Base-by-base conservation (phyloP, 768 basidiomycete species). In the Candolleomyces efflorescens region DNA sequence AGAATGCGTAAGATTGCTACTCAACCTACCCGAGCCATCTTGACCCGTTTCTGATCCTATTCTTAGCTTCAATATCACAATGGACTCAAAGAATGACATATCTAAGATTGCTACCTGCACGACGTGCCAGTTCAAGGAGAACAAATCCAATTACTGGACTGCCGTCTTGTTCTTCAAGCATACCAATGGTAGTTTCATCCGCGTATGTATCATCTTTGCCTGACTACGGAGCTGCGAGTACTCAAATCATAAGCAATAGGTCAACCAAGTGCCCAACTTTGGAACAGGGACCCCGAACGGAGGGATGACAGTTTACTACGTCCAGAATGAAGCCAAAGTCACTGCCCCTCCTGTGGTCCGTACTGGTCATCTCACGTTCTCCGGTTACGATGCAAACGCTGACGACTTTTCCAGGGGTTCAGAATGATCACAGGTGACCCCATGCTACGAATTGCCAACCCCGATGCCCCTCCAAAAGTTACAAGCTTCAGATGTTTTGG, bases 141-240 rank as follows among this genome's bases (percentile, higher is more conserved):
- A 60, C 38, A 55, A 51, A 18, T 60, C 59, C 26, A 60, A 60
- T 43, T 60, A 60, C 43, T 60, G 59, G 59, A 60, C 59, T n/a
- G 59, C 59, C 6, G 59, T 60, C 22, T 23, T 60, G 36, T 60
- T 56, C 27, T 60, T 60, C 50, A 60, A 60, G 48, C 54, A 60
- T 36, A 37, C 18, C 7, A 60, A 60, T 26, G 59, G 59, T 3
- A 56, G 55, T 38, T 60, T 26, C 37, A 56, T 46, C 20, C 23
- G 59, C 27, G 59, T 60, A 56, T 13, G 36, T 23, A 1, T 13
- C 11, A 32, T 32, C 44, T 12, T 27, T 13, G 4, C 22, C 15
- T 43, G 1, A 17, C 6, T 43, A n/a, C n/a, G n/a, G n/a, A n/a
- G n/a, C 12, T 18, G 11, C 20, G 22, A 3, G n/a, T 17, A 18